Evolutionary conservation across 2,329 filamentous ascomycete genomes (phyloP), one percentile per base, ranked within the genome.

Genomic region (Neofusicoccum cordaticola): DNA sequence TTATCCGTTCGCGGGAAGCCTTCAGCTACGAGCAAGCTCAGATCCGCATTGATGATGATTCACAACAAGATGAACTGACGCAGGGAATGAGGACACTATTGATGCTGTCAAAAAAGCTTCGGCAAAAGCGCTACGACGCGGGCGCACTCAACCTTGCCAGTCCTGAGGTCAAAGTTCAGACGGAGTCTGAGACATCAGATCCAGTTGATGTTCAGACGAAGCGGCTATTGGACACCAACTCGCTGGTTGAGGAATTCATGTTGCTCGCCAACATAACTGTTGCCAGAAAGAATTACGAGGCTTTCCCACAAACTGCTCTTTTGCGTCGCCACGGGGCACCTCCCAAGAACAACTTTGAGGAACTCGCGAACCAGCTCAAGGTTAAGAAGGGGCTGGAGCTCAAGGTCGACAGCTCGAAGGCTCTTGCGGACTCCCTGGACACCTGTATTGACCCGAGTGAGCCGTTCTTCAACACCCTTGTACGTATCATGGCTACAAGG

Each of bases 171-270:
- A 93, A 93, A 77, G 92, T 99, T 35, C 92, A 97, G 77, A 91
- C 91, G 72, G 94, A 97, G 75, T 96, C 91, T 8, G 95, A 99
- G 79, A 96, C 94, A 0, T 96, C 93, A 1, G 95, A 98, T 74
- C 94, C 95, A 0, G 90, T 97, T 63, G 95, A 98, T 72, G 92
- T 99, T 70, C 93, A 98, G 82, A 96, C 93, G 5, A 99, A 99
- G 80, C 86, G 93, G 71, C 87, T 93, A 60, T 88, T 99, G 42
- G 93, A 95, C 73, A 99, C 95, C 62, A 99, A 98, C 81, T 97
- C 94, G 22, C 86, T 99, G 4, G 96, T 99, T 34, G 95, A 99
- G 75, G 95, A 99, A 76, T 98, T 99, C 84, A 99, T 99, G 95
- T 84, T 99, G 74, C 90, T 98, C 76, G 96, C 95, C 83, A 99